Base-by-base conservation (phyloP, 2,329 filamentous ascomycete genomes). In the Didymella keratinophila region DNA sequence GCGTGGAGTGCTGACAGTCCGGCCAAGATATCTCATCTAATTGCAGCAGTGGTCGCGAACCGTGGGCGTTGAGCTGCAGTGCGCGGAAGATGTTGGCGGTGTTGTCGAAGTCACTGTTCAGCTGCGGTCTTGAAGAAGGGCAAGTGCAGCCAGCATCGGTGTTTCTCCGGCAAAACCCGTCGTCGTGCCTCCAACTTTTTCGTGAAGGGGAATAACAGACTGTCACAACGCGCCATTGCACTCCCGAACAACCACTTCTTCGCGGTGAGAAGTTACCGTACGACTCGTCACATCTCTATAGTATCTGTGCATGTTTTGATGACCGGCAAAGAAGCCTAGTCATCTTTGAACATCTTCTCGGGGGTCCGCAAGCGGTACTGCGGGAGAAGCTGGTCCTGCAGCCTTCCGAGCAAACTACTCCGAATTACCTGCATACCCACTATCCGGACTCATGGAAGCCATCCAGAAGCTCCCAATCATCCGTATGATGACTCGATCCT, bases 401-500 rank as follows among this genome's bases (percentile, higher is more conserved):
- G 60, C 52, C 49, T 53, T 48, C 58, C 60, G 23, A 63, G 58
- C 44, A 54, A 27, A 39, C 50, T 46, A 56, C 60, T 62, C 57
- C 39, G 42, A 57, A 60, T 34, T 61, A 59, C 57, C 53, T 60
- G 52, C 61, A 52, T 46, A n/a, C 11, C 28, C 28, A 23, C 44
- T 46, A 48, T 28, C 50, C 34, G 23, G 23, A 39, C 60, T 55
- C 56, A 70, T 71, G 68, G 63, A 72, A 67, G 42, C 56, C 23
- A 30, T 66, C 9, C 60, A 68, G 56, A 68, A 68, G 49, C 56
- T 66, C 30, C 60, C 65, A 41, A 48, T 68, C 43, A 37, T 58
- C 44, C 62, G 66, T 59, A 71, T 61, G 44, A 71, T 73, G 68
- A 57, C 62, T 49, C 47, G 61, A 37, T 58, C 73, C 8, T 52